Evolutionary conservation across 805 yeast species (phyloP), one percentile per base, ranked within the genome.

Genomic region (Starmerella sirachaensis): DNA sequence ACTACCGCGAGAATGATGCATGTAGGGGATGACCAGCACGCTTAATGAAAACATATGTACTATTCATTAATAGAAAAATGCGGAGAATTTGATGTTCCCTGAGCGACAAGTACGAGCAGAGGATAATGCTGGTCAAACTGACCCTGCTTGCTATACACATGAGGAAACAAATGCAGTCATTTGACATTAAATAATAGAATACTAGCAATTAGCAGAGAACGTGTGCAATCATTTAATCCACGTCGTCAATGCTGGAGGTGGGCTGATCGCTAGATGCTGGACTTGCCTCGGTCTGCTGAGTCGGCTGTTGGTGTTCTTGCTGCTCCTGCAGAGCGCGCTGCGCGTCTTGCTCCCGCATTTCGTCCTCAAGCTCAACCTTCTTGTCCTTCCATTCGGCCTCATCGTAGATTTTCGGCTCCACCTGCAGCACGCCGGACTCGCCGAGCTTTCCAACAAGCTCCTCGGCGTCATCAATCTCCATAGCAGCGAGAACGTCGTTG

Each of bases 391-490:
- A 62, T 39, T 61, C 60, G 16, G 49, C 43, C 11, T 54, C 55
- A 20, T 63, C 67, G 42, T 59, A 60, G 37, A 62, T 54, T 50
- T 60, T 60, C 38, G 53, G 93, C 49, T 76, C 80, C 27, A 88
- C 75, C 24, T 88, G 84, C 52, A 88, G 76, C 22, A 84, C 85
- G 9, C 82, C 85, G 52, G 85, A 78, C 51, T 77, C 74, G 49
- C 83, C 78, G 53, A 88, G 76, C 35, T 73, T 56, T 43, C 76
- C 86, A 48, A 88, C 68, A 6, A 81, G 66, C 7, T 61, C 57
- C 56, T 88, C 97, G 5, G 95, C 95, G 27, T 82, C 86, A 9
- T 68, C 79, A 4, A 86, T 64, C 17, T 74, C 65, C 69, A 81
- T 69, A 6, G 65, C 63, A 2, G 78, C 88, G 57, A 88, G 82